phyloP scores from a whole-genome alignment of 2,329 filamentous ascomycete species.

The Neofusicoccum cordaticola region DNA sequence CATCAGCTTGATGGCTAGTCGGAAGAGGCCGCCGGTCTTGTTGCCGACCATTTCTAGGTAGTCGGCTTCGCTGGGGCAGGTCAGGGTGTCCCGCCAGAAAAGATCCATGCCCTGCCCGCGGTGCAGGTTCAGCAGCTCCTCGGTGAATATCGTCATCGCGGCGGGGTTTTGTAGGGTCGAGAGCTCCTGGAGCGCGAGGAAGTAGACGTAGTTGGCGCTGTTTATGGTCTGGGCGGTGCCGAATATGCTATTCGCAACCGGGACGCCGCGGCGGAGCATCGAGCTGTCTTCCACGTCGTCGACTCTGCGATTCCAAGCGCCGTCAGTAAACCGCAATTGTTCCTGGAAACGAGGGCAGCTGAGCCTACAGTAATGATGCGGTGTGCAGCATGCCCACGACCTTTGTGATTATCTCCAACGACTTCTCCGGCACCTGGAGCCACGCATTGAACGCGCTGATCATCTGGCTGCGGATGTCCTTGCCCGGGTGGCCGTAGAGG shows the following conservation, averaged over 20 bases:
- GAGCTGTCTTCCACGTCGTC: conserved; percentile 88
- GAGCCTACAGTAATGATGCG: conserved; percentile 64
- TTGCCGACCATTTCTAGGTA: conserved; percentile 94
- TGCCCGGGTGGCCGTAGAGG: conserved; percentile 73
- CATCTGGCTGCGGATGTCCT: conserved; percentile 77
- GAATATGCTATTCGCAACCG: conserved; percentile 81
- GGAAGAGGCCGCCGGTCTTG: conserved; percentile 85
- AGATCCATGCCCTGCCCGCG: conserved; percentile 88
- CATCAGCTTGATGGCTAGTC: conserved; percentile 83
- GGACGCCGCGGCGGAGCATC: conserved; percentile 70
- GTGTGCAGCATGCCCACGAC: conserved; percentile 86
- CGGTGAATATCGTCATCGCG: conserved; percentile 69
- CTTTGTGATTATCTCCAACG: conserved; percentile 70
- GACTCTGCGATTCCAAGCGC: conserved; percentile 42
- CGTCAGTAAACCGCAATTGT: conserved; percentile 15
- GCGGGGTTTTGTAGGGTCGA: conserved; percentile 64
- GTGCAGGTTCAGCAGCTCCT: conserved; percentile 81
- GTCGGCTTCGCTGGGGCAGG: conserved; percentile 80
- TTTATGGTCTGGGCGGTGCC: conserved; percentile 88
- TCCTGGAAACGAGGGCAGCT: too few species aligned
- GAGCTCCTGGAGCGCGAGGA: conserved; percentile 72
- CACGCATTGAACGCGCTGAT: conserved; percentile 79
- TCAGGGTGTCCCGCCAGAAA: conserved; percentile 83
- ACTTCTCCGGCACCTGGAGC: conserved; percentile 69
- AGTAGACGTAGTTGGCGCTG: conserved; percentile 86